Percentiles rank a stretch among this genome's conserved stretches.
Evolutionary conservation across 2,329 filamentous ascomycete genomes (phyloP).

Genomic region (Colletotrichum sidae): DNA sequence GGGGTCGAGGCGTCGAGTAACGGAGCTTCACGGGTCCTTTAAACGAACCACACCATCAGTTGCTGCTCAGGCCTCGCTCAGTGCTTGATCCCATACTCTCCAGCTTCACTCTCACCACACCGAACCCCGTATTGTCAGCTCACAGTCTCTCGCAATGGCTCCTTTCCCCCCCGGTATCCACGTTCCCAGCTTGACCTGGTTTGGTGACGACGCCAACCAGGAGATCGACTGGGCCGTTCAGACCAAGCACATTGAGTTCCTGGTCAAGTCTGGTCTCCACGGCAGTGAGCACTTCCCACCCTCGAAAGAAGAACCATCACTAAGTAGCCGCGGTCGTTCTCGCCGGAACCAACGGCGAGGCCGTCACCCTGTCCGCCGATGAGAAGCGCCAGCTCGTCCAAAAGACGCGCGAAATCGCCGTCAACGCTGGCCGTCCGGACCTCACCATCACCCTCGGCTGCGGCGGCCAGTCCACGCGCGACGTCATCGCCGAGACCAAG

Average conservation of each 20-base stretch:
- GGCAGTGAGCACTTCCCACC: slow-evolving; percentile 49
- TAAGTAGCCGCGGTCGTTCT: slow-evolving; percentile 62
- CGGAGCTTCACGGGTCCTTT: slow-evolving; percentile 3
- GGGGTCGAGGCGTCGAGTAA: slow-evolving; percentile 6
- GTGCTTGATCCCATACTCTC: not conserved
- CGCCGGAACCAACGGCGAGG: slow-evolving; percentile 80
- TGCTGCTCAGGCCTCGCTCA: too few species aligned
- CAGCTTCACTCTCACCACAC: not conserved
- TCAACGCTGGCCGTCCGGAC: slow-evolving; percentile 64
- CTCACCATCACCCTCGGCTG: slow-evolving; percentile 76
- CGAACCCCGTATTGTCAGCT: not conserved
- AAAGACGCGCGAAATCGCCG: slow-evolving; percentile 70
- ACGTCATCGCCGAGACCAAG: slow-evolving; percentile 72
- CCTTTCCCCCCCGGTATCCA: slow-evolving; percentile 64
- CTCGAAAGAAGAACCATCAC: not conserved
- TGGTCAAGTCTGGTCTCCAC: slow-evolving; percentile 64
- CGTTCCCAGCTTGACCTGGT: slow-evolving; percentile 68
- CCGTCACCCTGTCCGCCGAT: slow-evolving; percentile 73
- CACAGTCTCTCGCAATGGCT: slow-evolving; percentile 44
- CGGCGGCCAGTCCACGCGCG: slow-evolving; percentile 73
- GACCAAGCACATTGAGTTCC: slow-evolving; percentile 63
- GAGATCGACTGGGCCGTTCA: slow-evolving; percentile 68
- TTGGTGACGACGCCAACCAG: slow-evolving; percentile 58
- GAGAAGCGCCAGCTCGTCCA: slow-evolving; percentile 73
- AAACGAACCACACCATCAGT: not conserved